Base-by-base conservation (phyloP, 352 stramenopile genomes). In the Phytophthora parvispora region DNA sequence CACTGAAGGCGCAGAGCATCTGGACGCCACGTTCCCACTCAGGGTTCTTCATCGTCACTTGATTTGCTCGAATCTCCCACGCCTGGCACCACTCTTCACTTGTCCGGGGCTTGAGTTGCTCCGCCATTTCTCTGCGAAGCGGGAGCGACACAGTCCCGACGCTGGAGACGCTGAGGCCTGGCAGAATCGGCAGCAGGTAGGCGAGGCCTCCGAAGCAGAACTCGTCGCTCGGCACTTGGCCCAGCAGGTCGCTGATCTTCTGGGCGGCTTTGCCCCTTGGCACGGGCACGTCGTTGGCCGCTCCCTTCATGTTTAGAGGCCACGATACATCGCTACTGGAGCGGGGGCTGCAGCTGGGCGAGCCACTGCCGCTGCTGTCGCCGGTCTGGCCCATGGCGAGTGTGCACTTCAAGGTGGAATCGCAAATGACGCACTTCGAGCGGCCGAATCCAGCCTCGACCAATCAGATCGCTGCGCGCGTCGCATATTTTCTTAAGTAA, bases 361-460 rank as follows among this genome's bases (percentile, higher is more conserved):
- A n/a, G n/a, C n/a, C 15, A 22, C 13, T 27, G 8, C 36, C 24
- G 25, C 40, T 31, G 24, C 36, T 38, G 28, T 29, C 40, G 40
- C 40, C 52, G 38, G 0, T 22, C 18, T n/a, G 40, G n/a, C 7
- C 7, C n/a, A 31, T 7, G 20, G 31, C 6, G 22, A 32, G n/a
- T 50, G n/a, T 50, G 45, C 38, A 24, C 25, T n/a, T 29, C 38
- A 20, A 16, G 25, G 50, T 13, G 40, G 12, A 57, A 42, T 45
- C 27, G 50, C n/a, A 55, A 60, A 61, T 67, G 60, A 27, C 7
- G 49, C 59, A 60, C 49, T 61, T 59, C 59, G n/a, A 48, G 20
- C 18, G 13, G 31, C 8, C 13, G 34, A n/a, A 48, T 48, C 20
- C 10, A 6, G 40, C 25, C n/a, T 25, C 20, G 40, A 13, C 40